Evolutionary conservation across 108 stramenopile species (phyloP).

Genomic region (Discostella pseudostelligera): DNA sequence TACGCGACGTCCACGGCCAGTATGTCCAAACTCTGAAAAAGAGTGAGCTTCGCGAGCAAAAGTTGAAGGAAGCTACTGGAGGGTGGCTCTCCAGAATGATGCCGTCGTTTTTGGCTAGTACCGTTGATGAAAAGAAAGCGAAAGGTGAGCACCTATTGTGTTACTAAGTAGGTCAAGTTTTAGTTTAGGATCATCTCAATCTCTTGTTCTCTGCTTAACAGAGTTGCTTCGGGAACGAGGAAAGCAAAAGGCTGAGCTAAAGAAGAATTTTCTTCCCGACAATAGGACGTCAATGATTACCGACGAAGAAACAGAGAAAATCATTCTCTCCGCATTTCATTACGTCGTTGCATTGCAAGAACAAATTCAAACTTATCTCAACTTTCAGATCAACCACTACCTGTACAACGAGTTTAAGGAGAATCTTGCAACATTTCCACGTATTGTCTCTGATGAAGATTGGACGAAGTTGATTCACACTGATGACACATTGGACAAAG

Average conservation of each 20-base stretch:
- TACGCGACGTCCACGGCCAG: neutral
- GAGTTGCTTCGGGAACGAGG: constrained; percentile 45
- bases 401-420: constrained; percentile 64
- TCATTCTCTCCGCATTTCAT: constrained; percentile 52
- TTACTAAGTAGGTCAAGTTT: no score
- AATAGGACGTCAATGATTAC: constrained; percentile 65
- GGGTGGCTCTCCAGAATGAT: constrained; percentile 7
- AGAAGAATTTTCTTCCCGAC: constrained; percentile 59
- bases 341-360: constrained; percentile 61
- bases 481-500: constrained; percentile 34
- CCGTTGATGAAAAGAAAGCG: constrained; percentile 17
- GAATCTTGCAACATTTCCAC: constrained; percentile 34
- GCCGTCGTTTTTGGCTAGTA: neutral
- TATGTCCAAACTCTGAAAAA: constrained; percentile 20
- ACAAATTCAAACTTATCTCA: constrained; percentile 47
- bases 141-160: constrained; percentile 10
- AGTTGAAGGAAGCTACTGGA: constrained; percentile 11
- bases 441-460: constrained; percentile 33
- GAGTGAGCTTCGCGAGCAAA: constrained; percentile 16
- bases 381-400: constrained; percentile 65
- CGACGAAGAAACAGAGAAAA: constrained; percentile 56
- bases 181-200: no score
- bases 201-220: constrained; percentile 16
- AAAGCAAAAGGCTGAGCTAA: constrained; percentile 29
- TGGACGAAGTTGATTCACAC: constrained; percentile 48